These are phyloP conservation scores for Parathielavia hyrcaniae DNA, from an alignment of 495 filamentous ascomycete genomes.

Conservation along the genomic window DNA sequence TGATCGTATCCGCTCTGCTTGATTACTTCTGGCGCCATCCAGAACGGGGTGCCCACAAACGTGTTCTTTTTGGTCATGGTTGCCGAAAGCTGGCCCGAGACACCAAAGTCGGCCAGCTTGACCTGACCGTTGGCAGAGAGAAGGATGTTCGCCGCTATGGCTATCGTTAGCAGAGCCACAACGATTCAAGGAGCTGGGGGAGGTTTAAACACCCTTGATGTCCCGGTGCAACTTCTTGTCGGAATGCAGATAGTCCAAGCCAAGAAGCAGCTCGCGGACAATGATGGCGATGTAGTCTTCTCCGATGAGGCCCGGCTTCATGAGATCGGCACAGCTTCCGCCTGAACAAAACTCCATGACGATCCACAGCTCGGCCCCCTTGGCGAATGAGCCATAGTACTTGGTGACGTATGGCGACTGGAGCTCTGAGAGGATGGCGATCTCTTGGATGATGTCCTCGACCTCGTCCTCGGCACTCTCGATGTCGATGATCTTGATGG, in stretches of 20 bases:
- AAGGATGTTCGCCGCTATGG: conserved; percentile 79
- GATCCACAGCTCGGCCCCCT: conserved; percentile 95
- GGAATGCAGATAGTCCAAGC: conserved; percentile 84
- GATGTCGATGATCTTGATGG: conserved; percentile 96
- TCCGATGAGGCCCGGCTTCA: conserved; percentile 86
- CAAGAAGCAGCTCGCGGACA: conserved; percentile 78
- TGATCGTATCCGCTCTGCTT: conserved; percentile 97
- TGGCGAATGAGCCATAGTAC: conserved; percentile 93
- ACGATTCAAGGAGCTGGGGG: neutral
- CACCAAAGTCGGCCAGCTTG: conserved; percentile 95
- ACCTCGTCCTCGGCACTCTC: conserved; percentile 98
- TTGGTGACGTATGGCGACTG: conserved; percentile 92
- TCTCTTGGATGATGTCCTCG: conserved; percentile 97
- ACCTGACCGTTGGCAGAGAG: conserved; percentile 86
- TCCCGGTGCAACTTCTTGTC: conserved; percentile 96
- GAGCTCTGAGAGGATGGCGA: conserved; percentile 89
- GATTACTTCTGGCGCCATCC: conserved; percentile 99
- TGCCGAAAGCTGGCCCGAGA: conserved; percentile 91
- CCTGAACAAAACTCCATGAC: conserved; percentile 93
- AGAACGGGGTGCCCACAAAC: conserved; percentile 96
- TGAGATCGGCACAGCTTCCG: conserved; percentile 83
- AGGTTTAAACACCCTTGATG: conserved; percentile 79
- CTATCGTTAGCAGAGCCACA: neutral
- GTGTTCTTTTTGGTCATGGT: conserved; percentile 99
- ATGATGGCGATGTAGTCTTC: conserved; percentile 96